Evolutionary conservation across 768 basidiomycete species (phyloP).

Genomic region (Rhodotorula babjevae): DNA sequence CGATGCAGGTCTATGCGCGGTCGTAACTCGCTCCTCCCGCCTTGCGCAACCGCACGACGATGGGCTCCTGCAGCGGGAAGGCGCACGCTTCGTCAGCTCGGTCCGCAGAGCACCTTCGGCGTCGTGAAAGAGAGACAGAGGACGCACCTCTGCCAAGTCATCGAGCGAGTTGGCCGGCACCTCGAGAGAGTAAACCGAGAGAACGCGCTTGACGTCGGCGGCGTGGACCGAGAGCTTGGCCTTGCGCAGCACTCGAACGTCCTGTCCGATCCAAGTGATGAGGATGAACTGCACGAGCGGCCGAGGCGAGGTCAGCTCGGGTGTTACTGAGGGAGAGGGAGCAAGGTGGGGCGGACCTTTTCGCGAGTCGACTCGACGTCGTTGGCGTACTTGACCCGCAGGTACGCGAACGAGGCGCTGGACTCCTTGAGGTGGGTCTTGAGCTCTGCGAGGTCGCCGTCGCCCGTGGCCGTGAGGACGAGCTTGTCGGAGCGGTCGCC

Average conservation of each 20-base stretch:
- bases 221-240: conserved; percentile 90
- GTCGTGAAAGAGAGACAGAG: background rate
- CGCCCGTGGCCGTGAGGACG: conserved; percentile 68
- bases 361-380: conserved; percentile 80
- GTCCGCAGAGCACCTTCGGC: no score
- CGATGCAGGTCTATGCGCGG: conserved; percentile 9
- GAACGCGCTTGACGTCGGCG: conserved; percentile 75
- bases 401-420: conserved; percentile 80
- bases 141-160: conserved; percentile 61
- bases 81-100: background rate
- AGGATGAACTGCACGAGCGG: conserved; percentile 48
- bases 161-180: conserved; percentile 76
- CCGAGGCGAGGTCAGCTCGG: background rate
- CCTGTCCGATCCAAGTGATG: conserved; percentile 74
- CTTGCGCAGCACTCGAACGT: conserved; percentile 84
- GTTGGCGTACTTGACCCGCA: conserved; percentile 72
- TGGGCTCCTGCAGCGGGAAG: conserved; percentile 59
- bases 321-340: background rate
- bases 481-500: conserved; percentile 61
- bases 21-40: conserved; percentile 54
- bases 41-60: conserved; percentile 74
- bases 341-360: conserved; percentile 53
- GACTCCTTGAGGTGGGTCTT: conserved; percentile 63
- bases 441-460: conserved; percentile 70
- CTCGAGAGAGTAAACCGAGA: conserved; percentile 76